Percentiles rank a stretch among this genome's conserved stretches.
These are phyloP conservation scores for Mycena vitilis DNA, from an alignment of 768 basidiomycete genomes.

Conservation along the genomic window DNA sequence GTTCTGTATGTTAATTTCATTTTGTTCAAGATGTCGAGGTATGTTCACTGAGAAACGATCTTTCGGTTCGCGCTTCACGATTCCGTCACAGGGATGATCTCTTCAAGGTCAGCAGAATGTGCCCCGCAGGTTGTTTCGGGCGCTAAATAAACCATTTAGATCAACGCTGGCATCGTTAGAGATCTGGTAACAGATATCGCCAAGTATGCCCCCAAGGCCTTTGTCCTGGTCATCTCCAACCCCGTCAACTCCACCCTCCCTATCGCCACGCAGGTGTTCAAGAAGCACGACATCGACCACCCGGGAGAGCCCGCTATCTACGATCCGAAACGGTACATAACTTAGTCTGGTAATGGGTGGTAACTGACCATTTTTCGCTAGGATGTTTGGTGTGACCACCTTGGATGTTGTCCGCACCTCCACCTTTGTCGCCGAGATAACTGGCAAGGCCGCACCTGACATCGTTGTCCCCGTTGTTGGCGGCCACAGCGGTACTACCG, in stretches of 20 bases:
- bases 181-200: conserved; percentile 94
- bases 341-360: too few species aligned
- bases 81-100: conserved; percentile 79
- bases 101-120: conserved; percentile 77
- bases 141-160: conserved; percentile 58
- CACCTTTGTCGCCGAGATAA: conserved; percentile 88
- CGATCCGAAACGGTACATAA: conserved; percentile 85
- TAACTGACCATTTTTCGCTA: conserved; percentile 44
- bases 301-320: conserved; percentile 49
- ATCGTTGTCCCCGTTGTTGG: conserved; percentile 91
- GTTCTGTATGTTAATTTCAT: conserved; percentile 24
- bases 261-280: conserved; percentile 94
- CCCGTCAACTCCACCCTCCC: conserved; percentile 99
- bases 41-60: conserved; percentile 35
- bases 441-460: conserved; percentile 71
- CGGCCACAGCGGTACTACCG: conserved; percentile 93
- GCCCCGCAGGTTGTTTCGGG: conserved; percentile 10
- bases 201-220: conserved; percentile 85
- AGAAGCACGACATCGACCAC: conserved; percentile 77
- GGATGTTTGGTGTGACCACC: conserved; percentile 97
- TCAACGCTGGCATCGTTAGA: conserved; percentile 97
- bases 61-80: conserved; percentile 3
- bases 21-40: conserved; percentile 70
- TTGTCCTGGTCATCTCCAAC: conserved; percentile 97
- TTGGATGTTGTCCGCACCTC: conserved; percentile 98